These are phyloP conservation scores for Fusarium sp. DNA, from an alignment of 2,329 filamentous ascomycete genomes.

Conservation along the genomic window DNA sequence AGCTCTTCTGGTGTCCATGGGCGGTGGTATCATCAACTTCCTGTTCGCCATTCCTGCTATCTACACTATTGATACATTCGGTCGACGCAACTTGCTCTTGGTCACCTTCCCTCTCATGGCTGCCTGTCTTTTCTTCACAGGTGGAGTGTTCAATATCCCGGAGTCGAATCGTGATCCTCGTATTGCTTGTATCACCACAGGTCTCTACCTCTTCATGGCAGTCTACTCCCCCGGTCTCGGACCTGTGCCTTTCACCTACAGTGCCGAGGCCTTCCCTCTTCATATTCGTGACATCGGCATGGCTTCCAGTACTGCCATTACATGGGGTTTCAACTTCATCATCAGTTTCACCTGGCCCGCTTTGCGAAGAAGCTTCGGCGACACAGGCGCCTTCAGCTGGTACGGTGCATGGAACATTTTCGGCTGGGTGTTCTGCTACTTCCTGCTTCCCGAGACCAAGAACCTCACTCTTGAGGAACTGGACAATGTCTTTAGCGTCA, in stretches of 20 bases:
- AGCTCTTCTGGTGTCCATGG: slow-evolving; percentile 67
- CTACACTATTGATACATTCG: slow-evolving; percentile 70
- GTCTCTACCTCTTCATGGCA: slow-evolving; percentile 57
- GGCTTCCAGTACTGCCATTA: slow-evolving; percentile 59
- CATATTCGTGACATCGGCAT: slow-evolving; percentile 69
- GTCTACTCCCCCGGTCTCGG: slow-evolving; percentile 65
- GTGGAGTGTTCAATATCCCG: slow-evolving; percentile 62
- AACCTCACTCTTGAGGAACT: slow-evolving; percentile 53
- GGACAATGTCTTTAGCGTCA: slow-evolving; percentile 51
- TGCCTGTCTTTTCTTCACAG: slow-evolving; percentile 66
- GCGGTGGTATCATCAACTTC: slow-evolving; percentile 69
- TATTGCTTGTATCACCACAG: slow-evolving; percentile 53
- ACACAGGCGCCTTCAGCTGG: slow-evolving; percentile 55
- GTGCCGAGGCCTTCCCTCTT: slow-evolving; percentile 69
- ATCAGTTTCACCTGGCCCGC: slow-evolving; percentile 54
- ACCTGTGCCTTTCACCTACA: slow-evolving; percentile 71
- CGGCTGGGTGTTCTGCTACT: slow-evolving; percentile 52
- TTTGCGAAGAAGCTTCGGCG: slow-evolving; percentile 40
- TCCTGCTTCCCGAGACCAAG: slow-evolving; percentile 54
- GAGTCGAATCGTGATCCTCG: slow-evolving; percentile 21
- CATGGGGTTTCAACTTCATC: slow-evolving; percentile 57
- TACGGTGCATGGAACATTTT: slow-evolving; percentile 56
- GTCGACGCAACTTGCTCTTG: slow-evolving; percentile 66
- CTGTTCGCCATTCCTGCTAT: slow-evolving; percentile 69
- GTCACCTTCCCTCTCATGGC: slow-evolving; percentile 71